Evolutionary conservation across 2,329 filamentous ascomycete genomes (phyloP), one percentile per base, ranked within the genome.

Genomic region (Colletotrichum sojae): DNA sequence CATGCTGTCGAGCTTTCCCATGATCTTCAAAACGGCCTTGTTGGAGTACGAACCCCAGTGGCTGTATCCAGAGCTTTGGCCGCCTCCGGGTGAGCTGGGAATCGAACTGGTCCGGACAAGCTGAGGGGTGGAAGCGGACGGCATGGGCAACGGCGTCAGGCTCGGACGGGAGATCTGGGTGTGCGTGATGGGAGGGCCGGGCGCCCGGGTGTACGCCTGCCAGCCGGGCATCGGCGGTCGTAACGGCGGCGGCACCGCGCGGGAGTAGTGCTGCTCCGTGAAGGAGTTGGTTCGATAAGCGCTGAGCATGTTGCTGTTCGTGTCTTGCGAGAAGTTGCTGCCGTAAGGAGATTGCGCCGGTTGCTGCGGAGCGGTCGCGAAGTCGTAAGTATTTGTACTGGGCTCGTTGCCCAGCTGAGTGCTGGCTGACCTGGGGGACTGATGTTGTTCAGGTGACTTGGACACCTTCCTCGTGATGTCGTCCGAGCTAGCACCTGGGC

Each of bases 1-100:
- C 95, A 98, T 98, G 8, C 86, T 83, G 59, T 94, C 90, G 55
- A 99, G 86, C 75, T 98, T 93, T 20, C 95, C 95, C 62, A 92
- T 89, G 69, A 98, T 92, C 76, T 96, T 94, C 36, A 98, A 84
- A 18, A 92, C 85, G 0, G 95, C 96, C 82, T 97, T 98, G 76
- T 90, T 89, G 16, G 94, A 91, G 76, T 95, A 95, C 73, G 95
- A 88, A 4, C 91, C 88, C 76, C 97, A 95, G 0, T 92, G 92
- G 74, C 94, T 94, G 81, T 94, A 93, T 1, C 79, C 77, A 16
- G 85, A 84, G 4, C 82, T 79, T 52, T 80, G 76, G 66, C 75
- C 76, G 13, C 80, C 80, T 65, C 79, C 78, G 46, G 79, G 77
- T 4, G 75, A 76, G 2, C 78, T 74, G 59, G 83, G 82, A 15